Evolutionary conservation across 202 grass and related monocot genomes (phyloP).

Genomic region (Brachypodium distachyon): DNA sequence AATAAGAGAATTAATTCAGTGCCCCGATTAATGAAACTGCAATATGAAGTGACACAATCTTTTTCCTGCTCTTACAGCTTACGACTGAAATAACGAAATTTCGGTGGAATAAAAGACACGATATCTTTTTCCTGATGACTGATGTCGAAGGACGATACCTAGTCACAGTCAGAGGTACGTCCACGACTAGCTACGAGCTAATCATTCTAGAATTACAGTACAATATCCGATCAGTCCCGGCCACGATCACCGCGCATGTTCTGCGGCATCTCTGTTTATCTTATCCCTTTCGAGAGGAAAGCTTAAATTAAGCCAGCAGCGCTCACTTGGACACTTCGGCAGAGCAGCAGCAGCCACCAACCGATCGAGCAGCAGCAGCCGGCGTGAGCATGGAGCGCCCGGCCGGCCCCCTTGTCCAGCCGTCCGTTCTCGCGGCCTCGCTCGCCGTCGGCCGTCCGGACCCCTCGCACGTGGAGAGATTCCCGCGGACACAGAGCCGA

Average conservation of each 20-base stretch:
- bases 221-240: background rate
- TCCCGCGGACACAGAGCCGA: background rate
- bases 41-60: background rate
- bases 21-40: background rate
- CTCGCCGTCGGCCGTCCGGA: background rate
- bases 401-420: background rate
- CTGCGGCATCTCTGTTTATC: background rate
- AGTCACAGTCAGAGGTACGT: background rate
- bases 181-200: background rate
- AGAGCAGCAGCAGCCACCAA: background rate
- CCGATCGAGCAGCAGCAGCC: background rate
- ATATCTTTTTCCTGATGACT: background rate
- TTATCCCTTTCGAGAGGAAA: background rate
- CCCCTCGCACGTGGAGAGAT: conserved; percentile 30
- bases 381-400: background rate
- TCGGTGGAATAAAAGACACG: background rate
- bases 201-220: background rate
- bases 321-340: background rate
- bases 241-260: background rate
- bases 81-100: too few relatives aligned
- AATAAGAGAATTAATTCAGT: background rate
- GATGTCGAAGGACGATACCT: background rate
- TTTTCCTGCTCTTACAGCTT: too few relatives aligned
- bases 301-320: background rate
- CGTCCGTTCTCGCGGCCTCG: background rate